phyloP scores from a whole-genome alignment of 2,329 filamentous ascomycete genomes.

The Xylaria multiplex region DNA sequence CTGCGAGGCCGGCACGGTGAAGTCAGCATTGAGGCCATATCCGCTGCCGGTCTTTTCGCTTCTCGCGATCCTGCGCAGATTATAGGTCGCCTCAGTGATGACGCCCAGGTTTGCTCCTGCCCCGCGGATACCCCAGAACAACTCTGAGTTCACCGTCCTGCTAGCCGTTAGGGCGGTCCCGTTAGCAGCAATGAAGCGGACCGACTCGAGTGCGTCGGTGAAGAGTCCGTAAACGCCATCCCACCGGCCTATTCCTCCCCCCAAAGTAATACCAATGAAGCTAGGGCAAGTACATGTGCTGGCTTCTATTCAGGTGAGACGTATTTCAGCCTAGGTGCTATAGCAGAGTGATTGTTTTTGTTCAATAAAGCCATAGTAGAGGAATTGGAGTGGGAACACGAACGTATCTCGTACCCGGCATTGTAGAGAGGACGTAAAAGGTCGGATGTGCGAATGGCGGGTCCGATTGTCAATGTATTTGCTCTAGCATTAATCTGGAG shows the following conservation, averaged over 20 bases:
- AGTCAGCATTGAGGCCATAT: conserved; percentile 14
- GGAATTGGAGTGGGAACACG: neutral
- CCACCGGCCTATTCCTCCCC: conserved; percentile 34
- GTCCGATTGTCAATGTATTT: conserved; percentile 2
- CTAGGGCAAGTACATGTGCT: conserved; percentile 29
- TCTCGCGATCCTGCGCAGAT: conserved; percentile 11
- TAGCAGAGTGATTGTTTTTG: neutral
- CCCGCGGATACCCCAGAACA: conserved; percentile 41
- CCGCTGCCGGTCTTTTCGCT: conserved; percentile 21
- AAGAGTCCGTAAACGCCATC: conserved; percentile 36
- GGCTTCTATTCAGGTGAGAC: conserved; percentile 13
- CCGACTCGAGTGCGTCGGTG: conserved; percentile 35
- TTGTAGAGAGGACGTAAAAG: conserved; percentile 3
- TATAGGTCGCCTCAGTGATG: conserved; percentile 38
- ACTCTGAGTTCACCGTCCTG: conserved; percentile 27
- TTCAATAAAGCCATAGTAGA: no score
- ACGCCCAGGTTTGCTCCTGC: conserved; percentile 40
- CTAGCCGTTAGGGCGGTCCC: conserved; percentile 30
- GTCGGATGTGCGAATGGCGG: neutral
- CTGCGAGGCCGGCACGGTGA: neutral
- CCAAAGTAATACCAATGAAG: conserved; percentile 35
- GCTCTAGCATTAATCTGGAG: neutral
- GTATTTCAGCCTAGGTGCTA: neutral
- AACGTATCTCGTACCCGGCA: conserved; percentile 21
- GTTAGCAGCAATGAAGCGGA: conserved; percentile 30